phyloP scores from a whole-genome alignment of 352 stramenopile species.

The Pythium plurisporium region DNA sequence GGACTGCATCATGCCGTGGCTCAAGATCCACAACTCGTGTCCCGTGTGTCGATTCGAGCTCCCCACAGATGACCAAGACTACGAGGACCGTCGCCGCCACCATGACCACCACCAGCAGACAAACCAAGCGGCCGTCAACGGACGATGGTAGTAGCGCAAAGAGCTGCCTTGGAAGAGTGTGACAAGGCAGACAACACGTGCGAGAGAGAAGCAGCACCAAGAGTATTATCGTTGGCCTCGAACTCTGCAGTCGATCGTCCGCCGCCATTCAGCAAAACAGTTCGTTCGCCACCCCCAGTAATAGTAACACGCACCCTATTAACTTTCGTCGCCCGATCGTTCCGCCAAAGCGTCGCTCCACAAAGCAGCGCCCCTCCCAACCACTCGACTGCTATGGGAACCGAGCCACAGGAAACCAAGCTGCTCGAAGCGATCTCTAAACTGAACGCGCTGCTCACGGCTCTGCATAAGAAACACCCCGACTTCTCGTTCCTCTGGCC shows the following conservation, averaged over 20 bases:
- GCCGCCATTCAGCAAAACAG: not conserved
- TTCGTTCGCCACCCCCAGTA: not conserved
- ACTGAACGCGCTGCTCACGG: slow-evolving; percentile 20
- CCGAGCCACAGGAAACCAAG: not conserved
- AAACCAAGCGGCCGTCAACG: not conserved
- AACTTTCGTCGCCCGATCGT: too few relatives aligned
- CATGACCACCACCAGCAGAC: not conserved
- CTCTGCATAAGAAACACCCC: slow-evolving; percentile 27
- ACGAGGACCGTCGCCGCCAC: slow-evolving; percentile 52
- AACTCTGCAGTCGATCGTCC: not conserved
- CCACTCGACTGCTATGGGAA: not conserved
- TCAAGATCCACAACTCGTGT: slow-evolving; percentile 87
- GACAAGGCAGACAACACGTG: not conserved
- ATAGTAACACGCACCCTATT: too few relatives aligned
- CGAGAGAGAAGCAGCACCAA: not conserved
- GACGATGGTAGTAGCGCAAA: slow-evolving; percentile 2
- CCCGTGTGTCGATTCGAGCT: slow-evolving; percentile 82
- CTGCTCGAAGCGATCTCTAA: slow-evolving; percentile 10
- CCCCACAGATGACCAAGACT: slow-evolving; percentile 80
- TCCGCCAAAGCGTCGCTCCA: too few relatives aligned
- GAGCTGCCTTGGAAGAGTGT: too few relatives aligned
- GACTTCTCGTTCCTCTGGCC: slow-evolving; percentile 47
- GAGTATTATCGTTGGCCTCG: not conserved
- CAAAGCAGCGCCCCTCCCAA: too few relatives aligned
- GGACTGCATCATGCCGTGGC: slow-evolving; percentile 84